Base-by-base conservation (phyloP, 192 early-diverging fungal genomes). In the Coemansia sp. region DNA sequence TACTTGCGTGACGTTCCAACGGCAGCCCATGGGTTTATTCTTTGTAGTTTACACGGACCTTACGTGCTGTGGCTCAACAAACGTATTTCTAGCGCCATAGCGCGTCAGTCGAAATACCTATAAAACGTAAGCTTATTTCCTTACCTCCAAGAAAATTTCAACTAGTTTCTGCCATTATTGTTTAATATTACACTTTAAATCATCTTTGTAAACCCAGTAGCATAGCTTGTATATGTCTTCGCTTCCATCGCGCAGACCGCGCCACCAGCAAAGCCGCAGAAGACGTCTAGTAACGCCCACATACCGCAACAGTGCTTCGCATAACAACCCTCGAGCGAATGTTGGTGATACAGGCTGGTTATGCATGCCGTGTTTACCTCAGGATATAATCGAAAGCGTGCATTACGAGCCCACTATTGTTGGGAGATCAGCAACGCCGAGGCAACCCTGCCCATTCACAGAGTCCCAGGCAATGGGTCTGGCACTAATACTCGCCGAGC, bases 401-500 rank as follows among this genome's bases (percentile, higher is more conserved):
- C 50, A 52, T 9, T 52, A 52, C 13, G 50, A 52, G 33, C n/a
- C 33, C n/a, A 52, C 50, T n/a, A 30, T 52, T 3, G 50, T 52
- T 37, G 50, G 50, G 17, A 24, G 50, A 24, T 8, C 30, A 3
- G 17, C 50, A 24, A 30, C 25, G 34, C 13, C 53, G 0, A 14
- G 37, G 39, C 37, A 55, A 3, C 38, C 21, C 37, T 41, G 41
- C 27, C 24, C n/a, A 0, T 60, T 67, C 22, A 60, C 57, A 10
- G 66, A 67, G 21, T 61, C 66, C 13, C 58, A 67, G 21, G 59
- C 54, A 24, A 61, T 61, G 58, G 59, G 54, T 12, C 11, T 61
- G n/a, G 66, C 66, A 9, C 53, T 67, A 17, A 52, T 67, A 14
- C 66, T 67, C 5, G 66, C 66, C 15, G 66, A 61, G 47, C 53